A percentile compares a stretch with the other conserved stretches of the same genome.
Evolutionary conservation across 352 stramenopile species (phyloP).

Genomic region (Lagenidium giganteum): DNA sequence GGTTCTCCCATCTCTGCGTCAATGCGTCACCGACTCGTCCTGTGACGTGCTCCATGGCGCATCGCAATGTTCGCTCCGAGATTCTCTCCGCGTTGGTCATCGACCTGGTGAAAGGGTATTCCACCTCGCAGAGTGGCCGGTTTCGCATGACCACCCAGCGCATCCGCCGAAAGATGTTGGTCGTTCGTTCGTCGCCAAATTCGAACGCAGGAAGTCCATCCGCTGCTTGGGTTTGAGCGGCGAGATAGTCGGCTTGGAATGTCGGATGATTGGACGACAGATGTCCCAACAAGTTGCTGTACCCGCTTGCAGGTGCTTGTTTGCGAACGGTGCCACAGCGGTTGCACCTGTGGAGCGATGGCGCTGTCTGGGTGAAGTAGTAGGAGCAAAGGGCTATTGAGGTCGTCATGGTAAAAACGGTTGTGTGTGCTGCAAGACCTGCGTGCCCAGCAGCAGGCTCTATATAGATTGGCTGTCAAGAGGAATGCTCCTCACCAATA

Average conservation of each 20-base stretch:
- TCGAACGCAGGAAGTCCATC: too few relatives aligned
- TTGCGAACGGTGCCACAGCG: neutral
- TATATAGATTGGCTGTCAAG: too few relatives aligned
- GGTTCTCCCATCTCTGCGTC: conserved; percentile 5
- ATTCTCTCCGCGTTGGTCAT: too few relatives aligned
- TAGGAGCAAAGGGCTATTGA: too few relatives aligned
- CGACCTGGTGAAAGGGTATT: neutral
- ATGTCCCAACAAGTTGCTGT: conserved; percentile 1
- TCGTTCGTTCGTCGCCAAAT: neutral
- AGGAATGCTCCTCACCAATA: too few relatives aligned
- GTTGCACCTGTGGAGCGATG: conserved; percentile 8
- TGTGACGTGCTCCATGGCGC: neutral
- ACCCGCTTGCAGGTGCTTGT: conserved; percentile 5
- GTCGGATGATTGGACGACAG: neutral
- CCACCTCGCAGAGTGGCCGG: conserved; percentile 1
- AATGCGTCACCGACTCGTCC: conserved; percentile 4
- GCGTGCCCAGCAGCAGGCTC: too few relatives aligned
- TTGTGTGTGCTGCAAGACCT: too few relatives aligned
- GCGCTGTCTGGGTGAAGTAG: too few relatives aligned
- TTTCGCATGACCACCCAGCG: conserved; percentile 1
- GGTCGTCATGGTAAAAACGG: too few relatives aligned
- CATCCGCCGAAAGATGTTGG: conserved; percentile 6
- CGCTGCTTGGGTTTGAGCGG: too few relatives aligned
- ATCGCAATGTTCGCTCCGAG: too few relatives aligned
- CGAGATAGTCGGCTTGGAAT: neutral